Conservation (phyloP, 176 grass and related monocot species). For the Chrysopogon serrulatus region DNA sequence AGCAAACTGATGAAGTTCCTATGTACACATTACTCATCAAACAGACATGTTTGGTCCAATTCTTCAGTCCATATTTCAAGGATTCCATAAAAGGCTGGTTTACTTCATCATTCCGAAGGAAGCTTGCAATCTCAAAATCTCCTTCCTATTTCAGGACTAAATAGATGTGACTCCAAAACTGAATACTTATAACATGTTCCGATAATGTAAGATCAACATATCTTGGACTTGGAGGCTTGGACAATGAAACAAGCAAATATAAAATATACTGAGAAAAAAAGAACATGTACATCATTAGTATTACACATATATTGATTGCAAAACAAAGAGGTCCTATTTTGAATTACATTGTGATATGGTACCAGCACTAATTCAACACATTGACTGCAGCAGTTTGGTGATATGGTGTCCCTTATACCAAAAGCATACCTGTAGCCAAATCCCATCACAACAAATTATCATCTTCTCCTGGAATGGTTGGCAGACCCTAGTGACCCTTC, state of each 20-base stretch:
- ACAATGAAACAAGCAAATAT: slow-evolving; percentile 14
- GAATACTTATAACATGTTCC: not conserved
- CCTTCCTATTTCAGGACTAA: not conserved
- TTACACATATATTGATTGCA: slow-evolving; percentile 20
- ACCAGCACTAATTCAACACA: not conserved
- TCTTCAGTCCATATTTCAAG: not conserved
- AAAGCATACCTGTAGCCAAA: slow-evolving; percentile 44
- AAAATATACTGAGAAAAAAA: slow-evolving; percentile 21
- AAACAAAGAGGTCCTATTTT: slow-evolving; percentile 23
- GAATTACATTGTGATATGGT: slow-evolving; percentile 30
- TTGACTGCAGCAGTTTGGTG: slow-evolving; percentile 9
- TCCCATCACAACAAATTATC: slow-evolving; percentile 29
- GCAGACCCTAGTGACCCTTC: slow-evolving; percentile 68
- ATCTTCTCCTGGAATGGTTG: slow-evolving; percentile 58
- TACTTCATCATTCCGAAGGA: slow-evolving; percentile 18
- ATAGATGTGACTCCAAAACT: not conserved
- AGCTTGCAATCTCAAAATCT: not conserved
- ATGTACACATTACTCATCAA: not conserved
- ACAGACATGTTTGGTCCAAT: not conserved
- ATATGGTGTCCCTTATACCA: slow-evolving; percentile 27
- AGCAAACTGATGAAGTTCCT: not conserved
- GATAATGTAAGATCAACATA: not conserved
- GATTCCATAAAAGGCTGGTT: not conserved
- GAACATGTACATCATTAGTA: slow-evolving; percentile 31
- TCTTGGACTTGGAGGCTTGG: not conserved